Evolutionary conservation across 2,329 filamentous ascomycete species (phyloP), one percentile per base, ranked within the genome.

Genomic region (Ceratocystis lukuohia): DNA sequence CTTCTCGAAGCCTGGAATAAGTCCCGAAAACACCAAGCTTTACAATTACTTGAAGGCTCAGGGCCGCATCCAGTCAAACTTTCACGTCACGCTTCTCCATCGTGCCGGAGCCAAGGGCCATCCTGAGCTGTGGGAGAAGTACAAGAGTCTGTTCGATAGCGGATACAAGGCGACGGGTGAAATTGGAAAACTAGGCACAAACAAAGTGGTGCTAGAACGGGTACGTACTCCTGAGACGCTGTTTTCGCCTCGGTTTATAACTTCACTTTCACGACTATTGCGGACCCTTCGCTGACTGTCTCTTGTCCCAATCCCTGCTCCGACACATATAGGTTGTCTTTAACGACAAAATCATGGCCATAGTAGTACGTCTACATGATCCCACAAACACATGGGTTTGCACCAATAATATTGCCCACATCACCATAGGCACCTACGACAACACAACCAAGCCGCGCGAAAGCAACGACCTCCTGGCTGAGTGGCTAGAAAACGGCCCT

Each of bases 41-140:
- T 99, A 89, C 78, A 83, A 82, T 71, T 84, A 89, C 67, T 82
- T 99, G 44, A 83, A 88, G 74, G 81, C 88, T 70, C 82, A 80
- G 1, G 82, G 87, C 22, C 88, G 94, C 65, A 77, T 97, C 5
- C 93, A 97, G 75, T 73, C 81, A n/a, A 81, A 86, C 50, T 99
- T 97, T 74, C 94, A 99, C 74, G 89, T 99, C 67, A 99, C 94
- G 0, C 82, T 99, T 48, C 91, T 96, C 74, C 94, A 99, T 75
- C 86, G 87, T 61, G 85, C 87, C 10, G 79, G 78, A 2, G 78
- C 84, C 8, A 79, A 79, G 50, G 76, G 86, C 37, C 76, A 86
- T 69, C 82, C 86, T 0, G 82, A 87, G 7, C 79, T 93, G 65
- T 99, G 94, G 94, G 77, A 87, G 65, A 82, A 80, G 66, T 93